Base-by-base conservation (phyloP, 352 stramenopile genomes). In the Phytopythium aichiense region DNA sequence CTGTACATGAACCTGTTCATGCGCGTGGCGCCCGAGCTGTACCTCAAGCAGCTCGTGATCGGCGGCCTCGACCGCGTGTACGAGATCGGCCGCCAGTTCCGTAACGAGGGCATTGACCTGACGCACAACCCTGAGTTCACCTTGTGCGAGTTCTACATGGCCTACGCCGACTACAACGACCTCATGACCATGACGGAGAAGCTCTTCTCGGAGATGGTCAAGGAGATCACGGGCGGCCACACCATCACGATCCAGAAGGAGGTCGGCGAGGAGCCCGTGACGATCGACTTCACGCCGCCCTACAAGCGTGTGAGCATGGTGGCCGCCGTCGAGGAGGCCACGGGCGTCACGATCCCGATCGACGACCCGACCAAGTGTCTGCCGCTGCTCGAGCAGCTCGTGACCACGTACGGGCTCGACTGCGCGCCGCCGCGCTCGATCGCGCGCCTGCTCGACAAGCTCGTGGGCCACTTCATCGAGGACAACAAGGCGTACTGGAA, bases 111-210 rank as follows among this genome's bases (percentile, higher is more conserved):
- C 52, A 97, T 99, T 45, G 97, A 96, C 42, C 87, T 97, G 18
- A 93, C 95, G 57, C 98, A 99, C 84, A 99, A 99, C 88, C 97
- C 96, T 1, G 98, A 99, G 76, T 99, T 99, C 66, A 99, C 98
- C 11, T 98, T 91, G 55, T 94, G 98, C 61, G 98, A 99, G 81
- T 89, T 99, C 53, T 99, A 99, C 87, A 92, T 98, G 86, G 95
- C 96, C 2, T 99, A 99, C 76, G 95, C 96, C 0, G 97, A 99
- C 83, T 99, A 99, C 81, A 85, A 98, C 67, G 94, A 99, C 72
- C 92, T 99, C 82, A 99, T 99, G 92, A 84, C 64, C n/a, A 77
- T 98, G 71, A 98, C 96, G 9, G 95, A 99, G 73, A 77, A 97
- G 65, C 76, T 99, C 25, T 89, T 99, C 54, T 97, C 88, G 28